Base-by-base conservation (phyloP, 2,329 filamentous ascomycete species). In the Cucurbitaria berberidis region DNA sequence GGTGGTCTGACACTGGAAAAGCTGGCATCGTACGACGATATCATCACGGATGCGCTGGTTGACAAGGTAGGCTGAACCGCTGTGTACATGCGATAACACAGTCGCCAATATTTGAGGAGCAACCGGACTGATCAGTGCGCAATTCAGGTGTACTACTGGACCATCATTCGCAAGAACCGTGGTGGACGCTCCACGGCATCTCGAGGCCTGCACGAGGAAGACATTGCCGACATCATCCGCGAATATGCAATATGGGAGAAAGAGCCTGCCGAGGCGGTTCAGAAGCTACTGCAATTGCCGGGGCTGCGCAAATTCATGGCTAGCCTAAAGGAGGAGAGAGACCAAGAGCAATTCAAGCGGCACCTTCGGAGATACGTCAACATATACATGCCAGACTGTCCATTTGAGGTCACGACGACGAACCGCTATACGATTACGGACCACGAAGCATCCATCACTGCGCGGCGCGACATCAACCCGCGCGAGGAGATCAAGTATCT, bases 371-470 rank as follows among this genome's bases (percentile, higher is more conserved):
- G 93, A 66, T 99, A 99, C 76, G 86, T 96, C 72, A 89, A 90
- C 59, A 93, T 97, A 58, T 98, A 98, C 77, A 82, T 93, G 35
- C 90, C 93, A 3, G 93, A 98, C 65, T 97, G 91, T 68, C 91
- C 93, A 0, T 98, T 95, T 77, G 95, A 99, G 74, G 92, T 99
- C 64, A 89, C 90, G 16, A 90, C 86, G 2, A 98, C 95, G 30
- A 98, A 98, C 74, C 88, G 95, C 48, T 99, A 98, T 77, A 96
- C 92, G 5, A 93, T 98, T 60, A 87, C 87, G 48, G 90, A 88
- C 26, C 90, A 96, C 60, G 95, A 99, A 75, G 95, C 95, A 10
- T 88, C 90, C 18, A 85, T 97, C 40, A 90, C 89, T 3, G 93
- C 96, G 9, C 85, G 95, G 38, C 87, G 84, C 55, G 84, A 84